These are phyloP conservation scores for Irpex sp. DNA, from an alignment of 1,284 basidiomycete genomes.

Conservation along the genomic window DNA sequence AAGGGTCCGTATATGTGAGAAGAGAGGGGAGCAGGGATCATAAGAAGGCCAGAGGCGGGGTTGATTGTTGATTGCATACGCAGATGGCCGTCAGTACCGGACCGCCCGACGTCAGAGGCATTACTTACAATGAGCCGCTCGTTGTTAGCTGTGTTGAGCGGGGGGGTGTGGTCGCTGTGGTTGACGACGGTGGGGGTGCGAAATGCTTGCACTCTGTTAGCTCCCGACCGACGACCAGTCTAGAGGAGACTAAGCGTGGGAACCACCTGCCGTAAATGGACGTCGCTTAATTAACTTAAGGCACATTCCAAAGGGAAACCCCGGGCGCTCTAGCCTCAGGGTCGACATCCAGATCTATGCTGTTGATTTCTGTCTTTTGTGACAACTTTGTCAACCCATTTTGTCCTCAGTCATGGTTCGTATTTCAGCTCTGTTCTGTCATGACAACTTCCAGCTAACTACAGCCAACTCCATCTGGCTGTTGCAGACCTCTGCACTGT, in stretches of 20 bases:
- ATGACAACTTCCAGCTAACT: background rate
- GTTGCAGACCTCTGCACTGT: no score
- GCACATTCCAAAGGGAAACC: background rate
- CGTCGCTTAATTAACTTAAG: slow-evolving; percentile 1
- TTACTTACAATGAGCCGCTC: background rate
- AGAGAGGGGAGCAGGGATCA: background rate
- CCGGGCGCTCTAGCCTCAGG: no score
- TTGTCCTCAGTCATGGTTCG: background rate
- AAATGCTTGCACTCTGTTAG: background rate
- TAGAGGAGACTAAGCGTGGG: background rate
- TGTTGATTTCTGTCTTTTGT: background rate
- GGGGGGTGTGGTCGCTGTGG: background rate
- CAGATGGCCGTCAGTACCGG: slow-evolving; percentile 1
- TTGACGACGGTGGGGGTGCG: background rate
- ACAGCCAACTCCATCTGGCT: no score
- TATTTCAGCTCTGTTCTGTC: background rate
- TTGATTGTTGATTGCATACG: slow-evolving; percentile 1
- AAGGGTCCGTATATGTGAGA: background rate
- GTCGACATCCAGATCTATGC: no score
- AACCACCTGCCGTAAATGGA: background rate
- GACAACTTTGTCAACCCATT: background rate
- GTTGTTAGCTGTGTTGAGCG: background rate
- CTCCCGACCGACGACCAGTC: background rate
- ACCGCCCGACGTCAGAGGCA: background rate
- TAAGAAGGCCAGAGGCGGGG: background rate